A percentile compares a stretch with the other conserved stretches of the same genome.
These are phyloP conservation scores for Terfezia claveryi DNA, from an alignment of 495 filamentous ascomycete species.

Conservation along the genomic window DNA sequence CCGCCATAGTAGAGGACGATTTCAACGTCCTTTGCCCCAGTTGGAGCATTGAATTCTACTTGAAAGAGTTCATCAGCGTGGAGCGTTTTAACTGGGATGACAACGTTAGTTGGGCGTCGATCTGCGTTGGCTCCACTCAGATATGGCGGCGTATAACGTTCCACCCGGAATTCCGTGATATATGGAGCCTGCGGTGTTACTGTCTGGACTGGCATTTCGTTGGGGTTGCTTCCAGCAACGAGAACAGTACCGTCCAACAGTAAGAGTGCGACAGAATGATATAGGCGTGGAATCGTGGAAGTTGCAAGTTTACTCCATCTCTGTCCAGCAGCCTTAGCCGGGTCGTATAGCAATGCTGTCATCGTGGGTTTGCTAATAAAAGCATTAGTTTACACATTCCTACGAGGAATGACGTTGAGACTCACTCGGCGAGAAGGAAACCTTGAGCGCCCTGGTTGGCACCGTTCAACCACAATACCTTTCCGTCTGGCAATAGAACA, in stretches of 20 bases:
- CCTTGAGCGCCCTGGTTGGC: slow-evolving; percentile 35
- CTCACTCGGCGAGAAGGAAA: slow-evolving; percentile 27
- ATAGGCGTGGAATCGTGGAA: slow-evolving; percentile 32
- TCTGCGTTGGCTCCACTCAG: slow-evolving; percentile 28
- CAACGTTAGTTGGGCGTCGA: slow-evolving; percentile 28
- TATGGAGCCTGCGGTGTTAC: slow-evolving; percentile 24
- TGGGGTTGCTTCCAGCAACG: slow-evolving; percentile 36
- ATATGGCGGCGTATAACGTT: slow-evolving; percentile 40
- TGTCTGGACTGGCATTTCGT: slow-evolving; percentile 31
- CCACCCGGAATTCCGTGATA: slow-evolving; percentile 33
- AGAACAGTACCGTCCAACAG: slow-evolving; percentile 37
- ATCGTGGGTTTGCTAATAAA: slow-evolving; percentile 24
- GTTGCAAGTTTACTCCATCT: slow-evolving; percentile 31
- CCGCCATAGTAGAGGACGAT: slow-evolving; percentile 37
- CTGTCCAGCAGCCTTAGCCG: slow-evolving; percentile 26
- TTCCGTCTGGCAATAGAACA: slow-evolving; percentile 37
- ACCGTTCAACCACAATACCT: slow-evolving; percentile 38
- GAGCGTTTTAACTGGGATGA: slow-evolving; percentile 23
- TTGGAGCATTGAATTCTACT: slow-evolving; percentile 27
- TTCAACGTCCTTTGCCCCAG: slow-evolving; percentile 22
- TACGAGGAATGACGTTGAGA: too few relatives aligned
- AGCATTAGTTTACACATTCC: too few relatives aligned
- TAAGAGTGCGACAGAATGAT: slow-evolving; percentile 35
- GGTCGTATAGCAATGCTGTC: slow-evolving; percentile 38
- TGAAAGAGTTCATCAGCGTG: slow-evolving; percentile 25